A percentile compares a stretch with the other conserved stretches of the same genome.
Conservation (phyloP, 2,329 filamentous ascomycete genomes). For the Ascochyta viciae-villosae region DNA sequence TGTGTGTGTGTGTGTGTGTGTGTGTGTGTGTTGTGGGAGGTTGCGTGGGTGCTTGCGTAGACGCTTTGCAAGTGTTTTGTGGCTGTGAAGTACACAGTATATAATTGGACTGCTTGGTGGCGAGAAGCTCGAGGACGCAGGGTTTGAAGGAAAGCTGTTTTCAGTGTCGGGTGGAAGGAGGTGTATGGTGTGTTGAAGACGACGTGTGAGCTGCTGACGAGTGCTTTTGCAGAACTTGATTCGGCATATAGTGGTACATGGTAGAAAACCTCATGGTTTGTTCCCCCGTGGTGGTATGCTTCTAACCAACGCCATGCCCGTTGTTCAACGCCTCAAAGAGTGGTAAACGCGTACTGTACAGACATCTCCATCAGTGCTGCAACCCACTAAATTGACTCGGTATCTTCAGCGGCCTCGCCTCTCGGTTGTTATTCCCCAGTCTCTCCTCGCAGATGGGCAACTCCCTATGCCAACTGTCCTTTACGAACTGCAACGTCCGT, state of each 20-base stretch:
- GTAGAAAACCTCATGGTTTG: not conserved
- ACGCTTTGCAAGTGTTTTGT: not conserved
- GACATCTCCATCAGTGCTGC: not conserved
- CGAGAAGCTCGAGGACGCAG: not conserved
- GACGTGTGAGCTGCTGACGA: not conserved
- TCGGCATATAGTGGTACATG: not conserved
- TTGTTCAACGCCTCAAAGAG: not conserved
- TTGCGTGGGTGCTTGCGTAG: not conserved
- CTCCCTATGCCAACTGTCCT: slow-evolving; percentile 44
- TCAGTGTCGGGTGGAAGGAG: not conserved
- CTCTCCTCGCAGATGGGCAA: slow-evolving; percentile 21
- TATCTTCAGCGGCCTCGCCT: slow-evolving; percentile 28
- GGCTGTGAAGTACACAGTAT: not conserved
- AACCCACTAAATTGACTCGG: slow-evolving; percentile 20
- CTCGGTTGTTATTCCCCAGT: slow-evolving; percentile 25
- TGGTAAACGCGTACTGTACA: not conserved
- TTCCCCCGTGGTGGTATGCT: not conserved
- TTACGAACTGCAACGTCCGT: slow-evolving; percentile 47
- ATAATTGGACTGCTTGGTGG: not conserved
- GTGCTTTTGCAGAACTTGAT: not conserved
- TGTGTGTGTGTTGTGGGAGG: not conserved
- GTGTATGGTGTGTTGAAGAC: not conserved
- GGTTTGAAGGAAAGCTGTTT: not conserved
- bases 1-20: too few relatives aligned
- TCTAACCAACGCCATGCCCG: not conserved